These are phyloP conservation scores for Spirogloea muscicola DNA, from an alignment of 139 green algal species.

Conservation along the genomic window DNA sequence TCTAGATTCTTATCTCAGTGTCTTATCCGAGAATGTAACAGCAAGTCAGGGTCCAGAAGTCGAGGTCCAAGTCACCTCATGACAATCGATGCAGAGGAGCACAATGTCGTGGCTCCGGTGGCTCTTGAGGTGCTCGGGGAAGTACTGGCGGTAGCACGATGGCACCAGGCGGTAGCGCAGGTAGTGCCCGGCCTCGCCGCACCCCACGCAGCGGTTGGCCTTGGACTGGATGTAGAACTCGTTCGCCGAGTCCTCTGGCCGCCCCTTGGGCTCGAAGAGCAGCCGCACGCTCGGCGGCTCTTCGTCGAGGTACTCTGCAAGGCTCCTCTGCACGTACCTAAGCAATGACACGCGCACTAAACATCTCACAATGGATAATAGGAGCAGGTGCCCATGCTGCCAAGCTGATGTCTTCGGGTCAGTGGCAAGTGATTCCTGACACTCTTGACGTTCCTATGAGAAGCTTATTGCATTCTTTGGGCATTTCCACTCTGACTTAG, in stretches of 20 bases:
- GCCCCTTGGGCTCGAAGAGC: conserved; percentile 38
- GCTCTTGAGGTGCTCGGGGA: conserved; percentile 42
- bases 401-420: too few relatives aligned
- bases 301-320: conserved; percentile 28
- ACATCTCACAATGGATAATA: too few relatives aligned
- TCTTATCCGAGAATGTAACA: too few relatives aligned
- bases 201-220: conserved; percentile 36
- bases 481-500: too few relatives aligned
- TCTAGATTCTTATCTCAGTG: too few relatives aligned
- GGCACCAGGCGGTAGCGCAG: conserved; percentile 42
- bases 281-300: conserved; percentile 13
- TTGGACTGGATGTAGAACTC: conserved; percentile 46
- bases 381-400: too few relatives aligned
- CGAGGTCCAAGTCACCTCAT: too few relatives aligned
- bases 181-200: conserved; percentile 41
- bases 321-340: conserved; percentile 28
- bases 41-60: too few relatives aligned
- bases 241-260: conserved; percentile 29
- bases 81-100: conserved; percentile 46
- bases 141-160: conserved; percentile 45
- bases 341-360: too few relatives aligned
- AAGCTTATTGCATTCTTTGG: too few relatives aligned
- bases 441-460: too few relatives aligned
- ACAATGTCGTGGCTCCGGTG: conserved; percentile 48
- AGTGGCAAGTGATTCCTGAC: too few relatives aligned